Evolutionary conservation across 2,329 filamentous ascomycete species (phyloP), one percentile per base, ranked within the genome.

Genomic region (Diaporthe citri): DNA sequence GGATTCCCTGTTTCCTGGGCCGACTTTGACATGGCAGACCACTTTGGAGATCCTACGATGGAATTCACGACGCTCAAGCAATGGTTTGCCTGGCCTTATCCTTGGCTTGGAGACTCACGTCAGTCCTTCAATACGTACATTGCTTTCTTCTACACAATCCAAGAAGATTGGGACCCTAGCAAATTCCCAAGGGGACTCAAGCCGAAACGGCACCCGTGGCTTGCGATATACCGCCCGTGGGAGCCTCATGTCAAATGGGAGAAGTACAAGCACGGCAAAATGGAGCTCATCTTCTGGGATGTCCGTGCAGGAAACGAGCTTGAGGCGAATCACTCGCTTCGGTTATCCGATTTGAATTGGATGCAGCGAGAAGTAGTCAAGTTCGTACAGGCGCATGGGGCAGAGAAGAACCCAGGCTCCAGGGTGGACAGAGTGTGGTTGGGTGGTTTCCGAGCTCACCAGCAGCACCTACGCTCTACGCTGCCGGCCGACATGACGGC

Each of bases 271-370:
- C 79, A 72, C 48, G 74, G 74, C 7, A 66, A 46, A 31, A 83
- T 84, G 3, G 89, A 91, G 77, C 77, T 92, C 17, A 82, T 91
- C 8, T 88, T 92, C 52, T 91, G 89, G 89, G 90, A 91, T 76
- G 74, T 82, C 2, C 77, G 80, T 1, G 81, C 83, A 10, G 77
- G 75, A 1, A 77, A 80, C 1, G 82, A 79, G 36, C 79, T 82
- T 9, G 75, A 77, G 0, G 69, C 74, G 0, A 74, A 76, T 20
- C 57, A 77, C 6, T 6, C 70, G 2, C 56, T 82, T 0, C 79
- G 78, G 1, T 80, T 84, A 70, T 77, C 77, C 1, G 83, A 86
- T 20, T 82, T 91, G 4, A 82, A 84, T 3, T 79, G 83, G 28
- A 86, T 87, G 69, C 90, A 92, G 76, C 83, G 81, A 12, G 80